A percentile compares a stretch with the other conserved stretches of the same genome.
Evolutionary conservation across 495 filamentous ascomycete species (phyloP).

Genomic region (Penicillium antarcticum): DNA sequence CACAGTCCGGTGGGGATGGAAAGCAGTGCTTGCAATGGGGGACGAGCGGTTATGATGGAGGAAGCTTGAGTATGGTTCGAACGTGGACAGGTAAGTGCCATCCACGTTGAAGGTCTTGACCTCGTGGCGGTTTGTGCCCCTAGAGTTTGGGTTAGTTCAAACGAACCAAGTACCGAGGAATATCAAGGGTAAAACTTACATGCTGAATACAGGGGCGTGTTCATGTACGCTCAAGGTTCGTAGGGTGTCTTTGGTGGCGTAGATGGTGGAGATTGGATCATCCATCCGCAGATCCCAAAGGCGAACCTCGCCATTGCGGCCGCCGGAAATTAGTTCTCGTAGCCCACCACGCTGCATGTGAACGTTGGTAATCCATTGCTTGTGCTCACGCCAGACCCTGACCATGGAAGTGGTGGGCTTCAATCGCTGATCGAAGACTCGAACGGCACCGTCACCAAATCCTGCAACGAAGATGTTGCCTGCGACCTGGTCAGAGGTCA

Average conservation of each 20-base stretch:
- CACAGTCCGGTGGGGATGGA: slow-evolving; percentile 94
- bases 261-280: slow-evolving; percentile 65
- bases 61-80: slow-evolving; percentile 87
- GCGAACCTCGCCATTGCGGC: slow-evolving; percentile 85
- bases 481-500: slow-evolving; percentile 96
- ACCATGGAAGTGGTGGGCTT: slow-evolving; percentile 84
- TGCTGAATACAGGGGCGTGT: slow-evolving; percentile 92
- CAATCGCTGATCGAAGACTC: slow-evolving; percentile 88
- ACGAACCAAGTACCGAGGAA: background rate
- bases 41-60: slow-evolving; percentile 71
- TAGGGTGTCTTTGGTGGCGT: slow-evolving; percentile 72
- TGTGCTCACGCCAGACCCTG: slow-evolving; percentile 92
- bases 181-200: slow-evolving; percentile 56
- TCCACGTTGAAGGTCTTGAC: slow-evolving; percentile 92
- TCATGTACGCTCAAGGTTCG: slow-evolving; percentile 90
- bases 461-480: slow-evolving; percentile 94
- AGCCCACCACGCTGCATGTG: slow-evolving; percentile 96
- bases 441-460: slow-evolving; percentile 93
- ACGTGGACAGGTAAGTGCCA: slow-evolving; percentile 67
- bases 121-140: slow-evolving; percentile 80
- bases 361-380: slow-evolving; percentile 89
- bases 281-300: slow-evolving; percentile 95
- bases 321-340: slow-evolving; percentile 82
- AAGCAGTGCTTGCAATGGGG: slow-evolving; percentile 83
- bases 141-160: slow-evolving; percentile 31